Percentiles rank a stretch among this genome's conserved stretches.
phyloP scores from a whole-genome alignment of 164 flowering plant species.

The Cinnamomum micranthum region DNA sequence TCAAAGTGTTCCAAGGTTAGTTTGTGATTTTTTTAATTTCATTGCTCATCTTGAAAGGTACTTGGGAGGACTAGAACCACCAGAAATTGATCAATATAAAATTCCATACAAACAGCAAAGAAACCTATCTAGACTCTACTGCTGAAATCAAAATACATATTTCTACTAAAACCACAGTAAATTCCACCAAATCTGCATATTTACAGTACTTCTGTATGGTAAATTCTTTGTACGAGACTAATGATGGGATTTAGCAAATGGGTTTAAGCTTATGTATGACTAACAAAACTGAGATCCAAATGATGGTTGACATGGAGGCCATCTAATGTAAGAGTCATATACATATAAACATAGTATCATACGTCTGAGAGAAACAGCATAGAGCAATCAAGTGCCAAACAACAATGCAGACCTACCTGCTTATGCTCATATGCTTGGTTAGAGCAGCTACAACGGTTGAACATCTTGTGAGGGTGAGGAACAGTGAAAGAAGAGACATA shows the following conservation, averaged over 20 bases:
- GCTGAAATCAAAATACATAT: background rate
- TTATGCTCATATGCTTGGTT: conserved; percentile 6
- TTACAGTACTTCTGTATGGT: background rate
- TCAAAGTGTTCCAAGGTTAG: background rate
- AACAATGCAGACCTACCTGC: background rate
- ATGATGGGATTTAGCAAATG: background rate
- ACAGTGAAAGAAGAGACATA: conserved; percentile 80
- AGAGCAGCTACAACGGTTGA: conserved; percentile 4
- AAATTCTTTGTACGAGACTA: background rate
- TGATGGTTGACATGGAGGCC: background rate
- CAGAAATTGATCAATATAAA: background rate
- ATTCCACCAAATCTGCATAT: background rate
- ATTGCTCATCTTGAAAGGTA: background rate
- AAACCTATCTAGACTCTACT: background rate
- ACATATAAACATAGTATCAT: background rate
- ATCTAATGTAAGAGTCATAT: background rate
- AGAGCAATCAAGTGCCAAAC: background rate
- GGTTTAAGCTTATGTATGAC: background rate
- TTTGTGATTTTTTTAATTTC: background rate
- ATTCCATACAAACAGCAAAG: background rate
- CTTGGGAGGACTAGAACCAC: background rate
- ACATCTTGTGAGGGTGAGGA: conserved; percentile 19
- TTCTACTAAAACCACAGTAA: too few species aligned
- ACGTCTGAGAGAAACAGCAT: background rate
- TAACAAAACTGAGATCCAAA: too few species aligned